Conservation (phyloP, 108 stramenopile genomes). For the Aurantiochytrium sp. region DNA sequence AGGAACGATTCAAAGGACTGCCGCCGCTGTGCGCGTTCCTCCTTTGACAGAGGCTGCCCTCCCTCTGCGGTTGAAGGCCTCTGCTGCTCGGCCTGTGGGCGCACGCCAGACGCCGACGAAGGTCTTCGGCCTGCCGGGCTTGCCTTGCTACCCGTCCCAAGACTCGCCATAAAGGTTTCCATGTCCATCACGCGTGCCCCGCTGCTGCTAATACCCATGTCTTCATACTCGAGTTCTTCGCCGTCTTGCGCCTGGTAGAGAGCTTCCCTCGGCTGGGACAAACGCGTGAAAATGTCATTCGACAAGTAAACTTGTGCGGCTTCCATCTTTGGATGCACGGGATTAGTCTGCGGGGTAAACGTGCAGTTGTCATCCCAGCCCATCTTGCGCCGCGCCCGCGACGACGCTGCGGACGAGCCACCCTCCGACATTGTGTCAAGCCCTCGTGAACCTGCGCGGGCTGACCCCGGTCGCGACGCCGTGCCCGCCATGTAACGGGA, state of each 20-base stretch:
- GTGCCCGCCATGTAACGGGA: slow-evolving; percentile 26
- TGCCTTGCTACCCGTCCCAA: neutral
- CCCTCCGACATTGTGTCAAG: neutral
- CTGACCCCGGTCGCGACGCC: slow-evolving; percentile 13
- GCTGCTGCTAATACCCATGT: neutral
- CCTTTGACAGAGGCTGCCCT: neutral
- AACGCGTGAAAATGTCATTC: slow-evolving; percentile 29
- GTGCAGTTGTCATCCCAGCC: slow-evolving; percentile 39
- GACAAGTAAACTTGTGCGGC: slow-evolving; percentile 34
- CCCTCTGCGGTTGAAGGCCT: neutral
- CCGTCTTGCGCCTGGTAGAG: slow-evolving; percentile 19
- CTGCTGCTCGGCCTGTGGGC: neutral
- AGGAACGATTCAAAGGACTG: slow-evolving; percentile 41
- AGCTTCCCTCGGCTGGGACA: slow-evolving; percentile 25
- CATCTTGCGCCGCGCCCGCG: neutral
- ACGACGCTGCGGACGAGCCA: slow-evolving; percentile 18
- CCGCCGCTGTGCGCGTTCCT: neutral
- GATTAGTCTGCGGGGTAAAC: slow-evolving; percentile 43
- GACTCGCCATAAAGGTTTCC: slow-evolving; percentile 19
- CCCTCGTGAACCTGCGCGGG: neutral
- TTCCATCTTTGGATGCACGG: slow-evolving; percentile 31
- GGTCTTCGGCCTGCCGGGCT: neutral
- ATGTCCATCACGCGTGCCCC: slow-evolving; percentile 24
- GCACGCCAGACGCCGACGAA: neutral
- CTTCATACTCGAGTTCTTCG: neutral